Conservation (phyloP, 805 yeast species). For the Spathaspora girioi region DNA sequence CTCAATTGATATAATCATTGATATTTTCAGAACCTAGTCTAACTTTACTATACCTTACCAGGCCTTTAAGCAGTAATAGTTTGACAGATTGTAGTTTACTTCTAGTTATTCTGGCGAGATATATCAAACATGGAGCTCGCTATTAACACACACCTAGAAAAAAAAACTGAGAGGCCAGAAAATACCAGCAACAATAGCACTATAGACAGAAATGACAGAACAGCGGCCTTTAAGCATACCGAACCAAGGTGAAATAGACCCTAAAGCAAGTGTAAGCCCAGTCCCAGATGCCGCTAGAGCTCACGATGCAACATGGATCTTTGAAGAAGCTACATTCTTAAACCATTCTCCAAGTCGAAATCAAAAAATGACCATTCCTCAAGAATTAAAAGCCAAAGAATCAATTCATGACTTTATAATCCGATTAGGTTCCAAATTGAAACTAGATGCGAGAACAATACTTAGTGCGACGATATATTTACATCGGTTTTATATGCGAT, state of each 20-base stretch:
- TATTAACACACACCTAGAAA: too few species aligned
- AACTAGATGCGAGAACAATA: constrained; percentile 39
- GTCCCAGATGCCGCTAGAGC: not conserved
- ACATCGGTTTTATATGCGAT: constrained; percentile 37
- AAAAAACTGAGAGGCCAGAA: too few species aligned
- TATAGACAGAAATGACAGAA: too few species aligned
- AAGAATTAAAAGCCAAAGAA: constrained; percentile 36
- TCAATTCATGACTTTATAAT: constrained; percentile 36
- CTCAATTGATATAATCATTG: too few species aligned
- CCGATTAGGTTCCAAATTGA: constrained; percentile 31
- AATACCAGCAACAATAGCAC: too few species aligned
- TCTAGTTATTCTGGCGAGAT: too few species aligned
- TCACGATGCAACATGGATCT: constrained; percentile 32
- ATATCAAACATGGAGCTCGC: too few species aligned
- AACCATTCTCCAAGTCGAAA: constrained; percentile 29
- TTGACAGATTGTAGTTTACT: too few species aligned
- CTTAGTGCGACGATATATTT: constrained; percentile 39
- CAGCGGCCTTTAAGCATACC: not conserved
- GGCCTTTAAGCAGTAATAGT: too few species aligned
- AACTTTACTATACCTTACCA: too few species aligned
- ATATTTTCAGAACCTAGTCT: too few species aligned
- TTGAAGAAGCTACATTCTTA: constrained; percentile 31
- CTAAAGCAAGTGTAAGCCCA: not conserved
- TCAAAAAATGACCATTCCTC: constrained; percentile 25
- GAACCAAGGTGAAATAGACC: not conserved